Evolutionary conservation across 2,329 filamentous ascomycete species (phyloP).

Genomic region (Colletotrichum kahawae): DNA sequence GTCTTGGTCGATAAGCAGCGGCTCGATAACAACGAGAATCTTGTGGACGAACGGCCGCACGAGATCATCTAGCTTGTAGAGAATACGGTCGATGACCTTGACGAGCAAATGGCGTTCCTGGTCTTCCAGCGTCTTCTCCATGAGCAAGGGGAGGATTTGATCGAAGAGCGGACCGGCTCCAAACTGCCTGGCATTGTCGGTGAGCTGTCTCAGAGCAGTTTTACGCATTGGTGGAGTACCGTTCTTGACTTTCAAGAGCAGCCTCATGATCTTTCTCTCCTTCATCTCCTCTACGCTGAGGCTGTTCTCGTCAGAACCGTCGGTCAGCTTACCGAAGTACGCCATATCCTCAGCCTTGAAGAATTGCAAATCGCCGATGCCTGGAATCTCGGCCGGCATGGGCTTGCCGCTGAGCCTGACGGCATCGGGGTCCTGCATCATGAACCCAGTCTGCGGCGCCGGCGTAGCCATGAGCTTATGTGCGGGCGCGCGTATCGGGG

Average conservation of each 20-base stretch:
- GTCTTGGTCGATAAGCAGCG: constrained; percentile 98
- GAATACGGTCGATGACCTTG: constrained; percentile 97
- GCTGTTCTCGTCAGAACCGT: constrained; percentile 88
- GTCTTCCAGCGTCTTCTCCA: constrained; percentile 98
- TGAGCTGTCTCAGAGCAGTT: constrained; percentile 94
- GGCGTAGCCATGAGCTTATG: constrained; percentile 78
- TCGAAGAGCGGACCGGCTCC: constrained; percentile 94
- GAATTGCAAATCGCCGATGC: constrained; percentile 94
- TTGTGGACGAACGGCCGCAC: constrained; percentile 98
- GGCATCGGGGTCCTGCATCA: constrained; percentile 96
- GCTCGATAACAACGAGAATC: constrained; percentile 97
- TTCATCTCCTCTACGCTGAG: constrained; percentile 95
- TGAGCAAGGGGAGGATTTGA: constrained; percentile 93
- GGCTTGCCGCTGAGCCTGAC: constrained; percentile 84
- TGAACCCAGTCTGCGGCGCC: constrained; percentile 82
- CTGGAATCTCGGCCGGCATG: constrained; percentile 92
- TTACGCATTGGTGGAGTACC: constrained; percentile 98
- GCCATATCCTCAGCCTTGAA: constrained; percentile 99
- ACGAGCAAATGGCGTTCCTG: constrained; percentile 97
- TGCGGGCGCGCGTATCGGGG: constrained; percentile 77
- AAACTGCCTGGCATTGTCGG: constrained; percentile 95
- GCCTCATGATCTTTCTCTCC: constrained; percentile 97
- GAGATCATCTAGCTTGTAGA: constrained; percentile 97
- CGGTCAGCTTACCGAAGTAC: constrained; percentile 97
- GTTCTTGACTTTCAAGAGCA: constrained; percentile 98